Evolutionary conservation across 2,329 filamentous ascomycete genomes (phyloP).

Genomic region (Pseudocercospora musae): DNA sequence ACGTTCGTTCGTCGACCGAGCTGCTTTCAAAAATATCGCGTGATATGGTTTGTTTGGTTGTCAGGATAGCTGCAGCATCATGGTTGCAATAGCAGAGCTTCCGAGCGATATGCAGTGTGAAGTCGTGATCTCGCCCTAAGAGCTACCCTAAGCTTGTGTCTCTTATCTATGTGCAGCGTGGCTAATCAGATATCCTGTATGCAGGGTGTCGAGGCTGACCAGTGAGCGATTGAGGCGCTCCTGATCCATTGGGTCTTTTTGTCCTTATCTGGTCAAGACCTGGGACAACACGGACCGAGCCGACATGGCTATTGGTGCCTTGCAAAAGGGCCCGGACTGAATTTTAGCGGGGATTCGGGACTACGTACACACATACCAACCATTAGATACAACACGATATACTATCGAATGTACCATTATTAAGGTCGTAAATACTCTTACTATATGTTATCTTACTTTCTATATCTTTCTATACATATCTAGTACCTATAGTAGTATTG

Average conservation of each 20-base stretch:
- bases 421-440: too few species aligned
- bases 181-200: background rate
- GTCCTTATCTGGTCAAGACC: background rate
- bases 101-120: background rate
- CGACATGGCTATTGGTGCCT: too few species aligned
- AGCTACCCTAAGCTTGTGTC: background rate
- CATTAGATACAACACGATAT: too few species aligned
- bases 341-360: too few species aligned
- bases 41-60: background rate
- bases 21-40: background rate
- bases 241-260: background rate
- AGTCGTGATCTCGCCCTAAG: background rate
- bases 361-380: too few species aligned
- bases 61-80: background rate
- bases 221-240: background rate
- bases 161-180: conserved; percentile 1
- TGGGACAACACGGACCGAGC: too few species aligned
- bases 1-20: background rate
- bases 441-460: too few species aligned
- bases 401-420: too few species aligned
- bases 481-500: too few species aligned
- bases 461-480: too few species aligned
- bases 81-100: background rate
- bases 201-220: background rate
- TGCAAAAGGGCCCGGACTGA: too few species aligned